A percentile compares a stretch with the other conserved stretches of the same genome.
These are phyloP conservation scores for Pythium brachiatum DNA, from an alignment of 352 stramenopile genomes.

Conservation along the genomic window DNA sequence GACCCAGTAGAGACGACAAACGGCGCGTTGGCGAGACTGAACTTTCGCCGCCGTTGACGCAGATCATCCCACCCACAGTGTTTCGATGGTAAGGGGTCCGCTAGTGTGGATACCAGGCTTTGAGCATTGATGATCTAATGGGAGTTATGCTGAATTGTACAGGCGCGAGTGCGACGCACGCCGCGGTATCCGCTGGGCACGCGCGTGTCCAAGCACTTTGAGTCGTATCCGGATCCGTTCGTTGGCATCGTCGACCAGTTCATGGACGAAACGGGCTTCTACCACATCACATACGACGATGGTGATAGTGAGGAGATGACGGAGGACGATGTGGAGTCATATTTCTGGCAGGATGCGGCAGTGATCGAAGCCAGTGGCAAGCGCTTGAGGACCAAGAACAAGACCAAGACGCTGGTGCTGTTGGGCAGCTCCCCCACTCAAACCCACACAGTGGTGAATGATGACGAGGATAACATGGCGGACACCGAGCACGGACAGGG, in stretches of 20 bases:
- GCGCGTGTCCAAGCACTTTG: slow-evolving; percentile 67
- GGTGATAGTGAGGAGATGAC: slow-evolving; percentile 83
- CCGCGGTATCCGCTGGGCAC: slow-evolving; percentile 61
- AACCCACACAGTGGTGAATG: background rate
- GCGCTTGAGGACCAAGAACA: background rate
- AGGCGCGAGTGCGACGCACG: slow-evolving; percentile 50
- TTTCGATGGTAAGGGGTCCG: background rate
- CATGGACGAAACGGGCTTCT: slow-evolving; percentile 49
- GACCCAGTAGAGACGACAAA: background rate
- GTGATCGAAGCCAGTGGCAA: background rate
- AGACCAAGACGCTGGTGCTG: slow-evolving; percentile 18
- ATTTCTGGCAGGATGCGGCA: slow-evolving; percentile 29
- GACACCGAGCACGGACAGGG: slow-evolving; percentile 25
- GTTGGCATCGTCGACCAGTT: slow-evolving; percentile 56
- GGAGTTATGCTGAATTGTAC: background rate
- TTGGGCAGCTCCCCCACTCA: background rate
- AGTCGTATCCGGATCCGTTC: slow-evolving; percentile 57
- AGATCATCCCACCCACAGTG: background rate
- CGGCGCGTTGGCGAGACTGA: background rate
- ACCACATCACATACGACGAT: slow-evolving; percentile 78
- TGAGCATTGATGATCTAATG: background rate
- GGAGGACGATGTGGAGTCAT: slow-evolving; percentile 53
- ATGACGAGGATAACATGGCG: slow-evolving; percentile 9
- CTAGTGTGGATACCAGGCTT: background rate
- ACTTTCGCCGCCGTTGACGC: background rate